Evolutionary conservation across 345 rosid genomes (phyloP).

Genomic region (Populus simonii): DNA sequence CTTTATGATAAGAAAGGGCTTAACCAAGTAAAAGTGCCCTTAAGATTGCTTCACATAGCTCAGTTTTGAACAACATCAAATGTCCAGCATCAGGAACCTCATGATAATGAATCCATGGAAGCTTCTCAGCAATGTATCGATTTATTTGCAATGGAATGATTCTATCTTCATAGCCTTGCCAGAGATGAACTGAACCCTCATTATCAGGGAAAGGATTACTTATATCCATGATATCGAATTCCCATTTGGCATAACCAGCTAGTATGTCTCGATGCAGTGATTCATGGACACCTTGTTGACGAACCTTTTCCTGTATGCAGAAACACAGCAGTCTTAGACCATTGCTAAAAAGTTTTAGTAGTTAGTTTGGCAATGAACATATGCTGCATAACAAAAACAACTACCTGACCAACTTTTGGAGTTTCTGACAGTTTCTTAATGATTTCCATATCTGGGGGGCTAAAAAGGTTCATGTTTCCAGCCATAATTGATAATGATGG

Average conservation of each 20-base stretch:
- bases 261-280: conserved; percentile 61
- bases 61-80: conserved; percentile 39
- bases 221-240: conserved; percentile 64
- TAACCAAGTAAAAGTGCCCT: conserved; percentile 43
- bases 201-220: conserved; percentile 54
- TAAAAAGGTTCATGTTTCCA: conserved; percentile 37
- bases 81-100: conserved; percentile 68
- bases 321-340: not conserved
- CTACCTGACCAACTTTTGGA: conserved; percentile 52
- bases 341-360: too few species aligned
- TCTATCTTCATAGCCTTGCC: conserved; percentile 74
- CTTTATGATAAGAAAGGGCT: not conserved
- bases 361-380: not conserved
- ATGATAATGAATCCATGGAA: conserved; percentile 75
- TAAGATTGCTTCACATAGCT: conserved; percentile 47
- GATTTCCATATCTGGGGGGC: conserved; percentile 45
- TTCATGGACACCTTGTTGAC: conserved; percentile 70
- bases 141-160: conserved; percentile 49
- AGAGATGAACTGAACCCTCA: conserved; percentile 61
- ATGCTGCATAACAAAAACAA: not conserved
- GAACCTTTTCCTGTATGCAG: conserved; percentile 46
- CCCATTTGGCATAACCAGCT: conserved; percentile 66
- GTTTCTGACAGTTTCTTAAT: conserved; percentile 32
- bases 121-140: conserved; percentile 46
- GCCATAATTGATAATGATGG: conserved; percentile 48